Base-by-base conservation (phyloP, 2,329 filamentous ascomycete genomes). In the Epichloe sylvatica region DNA sequence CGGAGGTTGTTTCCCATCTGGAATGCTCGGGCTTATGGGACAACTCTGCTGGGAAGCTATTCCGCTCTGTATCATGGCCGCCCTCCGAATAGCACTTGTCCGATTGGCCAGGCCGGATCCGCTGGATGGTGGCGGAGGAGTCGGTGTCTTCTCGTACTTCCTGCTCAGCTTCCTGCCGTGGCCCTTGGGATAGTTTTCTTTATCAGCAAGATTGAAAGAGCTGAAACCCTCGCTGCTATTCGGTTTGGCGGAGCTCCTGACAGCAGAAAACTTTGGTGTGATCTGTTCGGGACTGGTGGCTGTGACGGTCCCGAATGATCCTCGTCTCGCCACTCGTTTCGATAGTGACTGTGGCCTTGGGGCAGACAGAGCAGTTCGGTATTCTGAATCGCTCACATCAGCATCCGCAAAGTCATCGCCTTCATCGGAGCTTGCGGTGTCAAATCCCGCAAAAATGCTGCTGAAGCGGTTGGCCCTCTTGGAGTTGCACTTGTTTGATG, bases 391-490 rank as follows among this genome's bases (percentile, higher is more conserved):
- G 57, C 78, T 83, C 53, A 77, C 54, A 45, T 84, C 80, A 4
- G 64, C 70, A 52, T 82, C 78, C 33, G 65, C 70, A 62, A 81
- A 81, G 30, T 83, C 79, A 39, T 83, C 79, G 3, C 62, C 71
- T 49, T 86, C 82, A 42, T 81, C 81, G 7, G 82, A 83, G 59
- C 80, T 87, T 42, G 72, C 74, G 12, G 78, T 79, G 44, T 91
- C 86, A 56, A 94, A 92, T 0, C 86, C 86, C 34, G 86, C 85
- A 64, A 92, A 92, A n/a, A 94, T 70, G 61, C 86, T 92, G 65
- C 85, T 91, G 45, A 86, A 82, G 49, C 86, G 76, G 60, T 85
- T 81, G 15, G 83, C 77, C 52, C 82, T 77, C 61, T 84, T 72
- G 2, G 80, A 76, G 2, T 75, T 73, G 4, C 40, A 53, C 48